Base-by-base conservation (phyloP, 139 green algal genomes). In the Tetradesmus obliquus region DNA sequence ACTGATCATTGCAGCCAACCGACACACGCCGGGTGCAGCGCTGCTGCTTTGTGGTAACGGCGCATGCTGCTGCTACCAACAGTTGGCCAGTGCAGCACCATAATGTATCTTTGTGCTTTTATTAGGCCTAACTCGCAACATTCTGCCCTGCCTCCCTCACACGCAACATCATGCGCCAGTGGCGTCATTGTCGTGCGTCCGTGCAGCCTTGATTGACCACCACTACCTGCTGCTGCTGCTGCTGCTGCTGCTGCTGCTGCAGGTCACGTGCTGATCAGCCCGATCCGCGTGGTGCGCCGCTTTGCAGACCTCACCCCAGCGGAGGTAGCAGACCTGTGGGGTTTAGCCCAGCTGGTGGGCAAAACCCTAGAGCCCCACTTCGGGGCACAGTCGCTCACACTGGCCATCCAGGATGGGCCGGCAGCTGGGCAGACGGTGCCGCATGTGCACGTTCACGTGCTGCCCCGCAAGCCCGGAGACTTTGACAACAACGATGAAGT, bases 381-480 rank as follows among this genome's bases (percentile, higher is more conserved):
- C 74, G 85, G 81, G 5, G 97, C 95, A 15, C 84, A 88, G 5
- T 97, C 97, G 0, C 93, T 99, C 51, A 99, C 97, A 0, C 91
- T 99, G 0, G 95, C 96, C 58, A 98, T 99, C 22, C 97, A 99
- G 83, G 93, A 95, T 84, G 93, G 93, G 0, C 92, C 95, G 5
- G 81, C 91, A 13, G 97, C 98, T 3, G 98, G 98, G 0, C 98
- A 99, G 92, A 99, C 90, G 12, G 90, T 92, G 45, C 96, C 97
- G 4, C 98, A 99, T 94, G 96, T 99, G 45, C 98, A 99, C 94
- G 94, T 99, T 1, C 98, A 99, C 93, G 88, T 99, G 20, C 92
- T 99, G 89, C 98, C 98, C 0, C 92, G 98, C n/a, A 95, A 90
- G 71, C 17, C 88, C 2, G 96, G 96, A 5, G 97, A 99, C 88